These are phyloP conservation scores for Diaporthe humulicola DNA, from an alignment of 2,329 filamentous ascomycete species.

Conservation along the genomic window DNA sequence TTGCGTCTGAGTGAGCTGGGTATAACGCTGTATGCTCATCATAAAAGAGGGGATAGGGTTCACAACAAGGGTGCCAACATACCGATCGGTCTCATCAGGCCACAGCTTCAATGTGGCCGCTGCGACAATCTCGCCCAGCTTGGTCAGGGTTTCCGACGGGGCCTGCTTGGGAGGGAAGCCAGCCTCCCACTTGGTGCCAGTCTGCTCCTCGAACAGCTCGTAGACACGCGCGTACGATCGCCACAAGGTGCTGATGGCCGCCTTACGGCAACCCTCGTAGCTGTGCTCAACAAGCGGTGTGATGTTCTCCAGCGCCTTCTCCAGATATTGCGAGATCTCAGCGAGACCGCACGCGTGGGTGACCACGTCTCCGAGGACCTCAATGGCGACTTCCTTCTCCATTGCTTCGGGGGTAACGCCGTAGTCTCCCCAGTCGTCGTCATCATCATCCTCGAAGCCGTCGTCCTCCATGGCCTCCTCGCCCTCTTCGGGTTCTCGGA, in stretches of 20 bases:
- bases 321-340: constrained; percentile 82
- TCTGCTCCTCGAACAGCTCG: constrained; percentile 84
- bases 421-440: constrained; percentile 86
- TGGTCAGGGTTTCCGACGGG: constrained; percentile 83
- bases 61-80: constrained; percentile 61
- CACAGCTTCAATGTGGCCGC: constrained; percentile 87
- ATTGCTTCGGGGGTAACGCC: constrained; percentile 90
- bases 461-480: constrained; percentile 72
- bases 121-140: constrained; percentile 88
- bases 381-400: constrained; percentile 97
- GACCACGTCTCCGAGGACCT: constrained; percentile 94
- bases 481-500: constrained; percentile 72
- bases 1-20: constrained; percentile 99
- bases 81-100: constrained; percentile 94
- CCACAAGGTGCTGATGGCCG: constrained; percentile 91
- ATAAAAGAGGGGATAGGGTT: constrained; percentile 54
- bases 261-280: constrained; percentile 95
- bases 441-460: constrained; percentile 70
- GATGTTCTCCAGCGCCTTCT: constrained; percentile 87
- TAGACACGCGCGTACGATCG: constrained; percentile 93
- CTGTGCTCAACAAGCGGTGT: constrained; percentile 86
- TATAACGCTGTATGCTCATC: constrained; percentile 95
- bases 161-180: constrained; percentile 86
- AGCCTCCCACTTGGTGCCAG: constrained; percentile 86
- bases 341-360: constrained; percentile 85